Evolutionary conservation across 2,329 filamentous ascomycete species (phyloP).

Genomic region (Aureobasidium vineae): DNA sequence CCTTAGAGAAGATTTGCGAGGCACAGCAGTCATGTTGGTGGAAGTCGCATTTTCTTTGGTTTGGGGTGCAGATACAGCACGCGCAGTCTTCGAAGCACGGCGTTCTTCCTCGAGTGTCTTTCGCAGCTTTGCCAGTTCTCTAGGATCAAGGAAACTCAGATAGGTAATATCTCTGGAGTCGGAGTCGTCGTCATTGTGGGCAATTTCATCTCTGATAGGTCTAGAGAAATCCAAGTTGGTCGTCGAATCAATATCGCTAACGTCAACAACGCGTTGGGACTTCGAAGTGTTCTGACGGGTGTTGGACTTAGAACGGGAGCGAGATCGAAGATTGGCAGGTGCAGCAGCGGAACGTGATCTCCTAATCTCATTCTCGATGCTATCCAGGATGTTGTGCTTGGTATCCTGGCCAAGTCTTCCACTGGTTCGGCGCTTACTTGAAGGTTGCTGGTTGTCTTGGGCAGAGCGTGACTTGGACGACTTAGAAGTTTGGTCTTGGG

Average conservation of each 20-base stretch:
- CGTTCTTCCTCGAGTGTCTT: slow-evolving; percentile 57
- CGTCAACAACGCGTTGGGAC: slow-evolving; percentile 19
- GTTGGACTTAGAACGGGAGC: slow-evolving; percentile 32
- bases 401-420: slow-evolving; percentile 27
- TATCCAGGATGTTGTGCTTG: slow-evolving; percentile 30
- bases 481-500: not conserved
- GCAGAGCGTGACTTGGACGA: not conserved
- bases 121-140: slow-evolving; percentile 55
- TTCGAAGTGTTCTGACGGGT: not conserved
- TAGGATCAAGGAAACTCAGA: slow-evolving; percentile 55
- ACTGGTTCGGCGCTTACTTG: slow-evolving; percentile 1
- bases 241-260: slow-evolving; percentile 33
- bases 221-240: slow-evolving; percentile 29
- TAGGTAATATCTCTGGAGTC: slow-evolving; percentile 49
- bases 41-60: slow-evolving; percentile 42
- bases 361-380: slow-evolving; percentile 36
- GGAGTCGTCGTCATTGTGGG: slow-evolving; percentile 31
- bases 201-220: slow-evolving; percentile 25
- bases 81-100: slow-evolving; percentile 42
- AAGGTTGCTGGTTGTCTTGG: not conserved
- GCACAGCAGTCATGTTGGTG: slow-evolving; percentile 41
- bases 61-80: slow-evolving; percentile 34
- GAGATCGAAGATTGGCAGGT: not conserved
- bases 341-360: slow-evolving; percentile 31
- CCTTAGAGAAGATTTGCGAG: slow-evolving; percentile 58